Conservation (phyloP, 305 asterid genomes). For the Fraxinus greggii region DNA sequence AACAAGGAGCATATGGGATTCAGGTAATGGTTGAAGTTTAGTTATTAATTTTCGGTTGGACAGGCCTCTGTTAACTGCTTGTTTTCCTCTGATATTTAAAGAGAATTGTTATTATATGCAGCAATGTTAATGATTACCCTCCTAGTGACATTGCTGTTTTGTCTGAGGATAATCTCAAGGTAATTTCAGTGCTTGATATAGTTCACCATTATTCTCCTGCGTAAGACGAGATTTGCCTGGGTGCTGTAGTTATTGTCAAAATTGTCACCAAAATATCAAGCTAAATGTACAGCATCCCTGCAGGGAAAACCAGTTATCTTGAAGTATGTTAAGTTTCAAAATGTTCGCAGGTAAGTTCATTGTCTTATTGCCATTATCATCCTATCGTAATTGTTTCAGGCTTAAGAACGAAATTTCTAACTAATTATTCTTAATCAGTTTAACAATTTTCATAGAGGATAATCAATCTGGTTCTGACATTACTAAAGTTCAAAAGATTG, state of each 20-base stretch:
- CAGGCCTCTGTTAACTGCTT: neutral
- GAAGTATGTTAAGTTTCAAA: conserved; percentile 94
- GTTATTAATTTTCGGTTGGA: conserved; percentile 15
- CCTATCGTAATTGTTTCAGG: neutral
- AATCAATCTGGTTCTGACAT: conserved; percentile 78
- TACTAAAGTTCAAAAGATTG: conserved; percentile 82
- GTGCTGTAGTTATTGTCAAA: conserved; percentile 4
- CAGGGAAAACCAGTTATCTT: conserved; percentile 82
- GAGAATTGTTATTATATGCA: conserved; percentile 32
- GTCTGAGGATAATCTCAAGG: conserved; percentile 79
- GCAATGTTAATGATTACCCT: conserved; percentile 83
- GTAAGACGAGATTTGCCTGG: neutral
- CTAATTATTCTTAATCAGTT: conserved; percentile 45
- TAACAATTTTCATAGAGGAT: conserved; percentile 91
- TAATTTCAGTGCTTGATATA: conserved; percentile 30
- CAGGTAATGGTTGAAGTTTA: conserved; percentile 49
- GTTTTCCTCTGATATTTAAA: neutral
- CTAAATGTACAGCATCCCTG: conserved; percentile 25
- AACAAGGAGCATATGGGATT: conserved; percentile 97
- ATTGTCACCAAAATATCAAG: neutral
- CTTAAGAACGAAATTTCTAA: neutral
- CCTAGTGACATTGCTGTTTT: conserved; percentile 70
- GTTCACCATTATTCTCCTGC: conserved; percentile 12
- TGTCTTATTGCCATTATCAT: conserved; percentile 12
- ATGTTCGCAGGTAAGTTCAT: conserved; percentile 76